A percentile compares a stretch with the other conserved stretches of the same genome.
phyloP scores from a whole-genome alignment of 2,329 filamentous ascomycete genomes.

The Paracamarosporium sp. region DNA sequence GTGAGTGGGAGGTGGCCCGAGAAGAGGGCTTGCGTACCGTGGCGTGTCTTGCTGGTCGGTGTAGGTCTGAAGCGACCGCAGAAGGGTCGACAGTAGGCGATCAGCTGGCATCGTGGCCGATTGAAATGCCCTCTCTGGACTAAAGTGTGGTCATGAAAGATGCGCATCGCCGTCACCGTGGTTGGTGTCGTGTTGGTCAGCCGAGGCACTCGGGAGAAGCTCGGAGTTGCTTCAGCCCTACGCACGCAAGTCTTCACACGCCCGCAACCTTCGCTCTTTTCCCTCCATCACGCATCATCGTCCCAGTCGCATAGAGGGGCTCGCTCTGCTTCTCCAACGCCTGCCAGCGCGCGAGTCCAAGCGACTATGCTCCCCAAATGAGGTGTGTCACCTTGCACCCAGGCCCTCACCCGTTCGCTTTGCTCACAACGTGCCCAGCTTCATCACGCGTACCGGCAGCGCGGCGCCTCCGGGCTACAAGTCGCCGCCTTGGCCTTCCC shows the following conservation, averaged over 20 bases:
- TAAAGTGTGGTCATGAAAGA: neutral
- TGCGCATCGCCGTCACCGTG: slow-evolving; percentile 2
- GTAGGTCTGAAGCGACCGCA: slow-evolving; percentile 67
- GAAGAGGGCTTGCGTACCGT: slow-evolving; percentile 51
- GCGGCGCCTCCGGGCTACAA: slow-evolving; percentile 65
- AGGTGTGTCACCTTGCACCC: slow-evolving; percentile 25
- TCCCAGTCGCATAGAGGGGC: neutral
- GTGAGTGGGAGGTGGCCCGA: slow-evolving; percentile 27
- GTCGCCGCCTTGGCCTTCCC: slow-evolving; percentile 77
- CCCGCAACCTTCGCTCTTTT: neutral
- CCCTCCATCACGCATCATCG: neutral
- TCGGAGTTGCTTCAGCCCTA: slow-evolving; percentile 5
- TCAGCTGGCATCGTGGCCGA: slow-evolving; percentile 67
- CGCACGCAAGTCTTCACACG: neutral
- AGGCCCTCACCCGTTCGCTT: neutral
- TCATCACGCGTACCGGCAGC: slow-evolving; percentile 54
- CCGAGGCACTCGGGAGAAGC: slow-evolving; percentile 31
- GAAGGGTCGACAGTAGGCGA: slow-evolving; percentile 69
- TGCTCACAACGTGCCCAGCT: slow-evolving; percentile 34
- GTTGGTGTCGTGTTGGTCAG: slow-evolving; percentile 25
- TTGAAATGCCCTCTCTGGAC: slow-evolving; percentile 5
- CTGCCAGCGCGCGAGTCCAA: neutral
- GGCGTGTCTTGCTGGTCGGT: slow-evolving; percentile 66
- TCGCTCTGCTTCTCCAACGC: neutral
- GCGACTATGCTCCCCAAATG: slow-evolving; percentile 37